Conservation (phyloP, 2,329 filamentous ascomycete species). For the Orbilia blumenaviensis region DNA sequence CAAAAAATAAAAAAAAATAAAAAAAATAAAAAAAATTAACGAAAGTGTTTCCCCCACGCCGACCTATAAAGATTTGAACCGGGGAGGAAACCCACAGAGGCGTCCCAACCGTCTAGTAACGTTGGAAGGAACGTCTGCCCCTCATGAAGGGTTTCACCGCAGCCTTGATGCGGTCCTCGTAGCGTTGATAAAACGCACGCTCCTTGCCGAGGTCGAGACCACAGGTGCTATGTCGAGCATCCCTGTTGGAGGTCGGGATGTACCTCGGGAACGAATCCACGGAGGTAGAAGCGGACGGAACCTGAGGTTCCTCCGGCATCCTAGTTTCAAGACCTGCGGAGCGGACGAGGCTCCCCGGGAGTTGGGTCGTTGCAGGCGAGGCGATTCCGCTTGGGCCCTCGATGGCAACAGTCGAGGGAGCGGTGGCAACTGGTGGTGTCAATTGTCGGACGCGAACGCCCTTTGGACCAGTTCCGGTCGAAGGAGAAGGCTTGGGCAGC, state of each 20-base stretch:
- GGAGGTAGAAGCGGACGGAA: constrained; percentile 27
- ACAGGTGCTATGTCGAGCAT: constrained; percentile 47
- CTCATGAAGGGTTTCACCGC: constrained; percentile 51
- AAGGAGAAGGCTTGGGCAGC: constrained; percentile 15
- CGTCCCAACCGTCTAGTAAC: constrained; percentile 6
- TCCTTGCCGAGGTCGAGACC: constrained; percentile 46
- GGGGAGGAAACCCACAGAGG: constrained; percentile 41
- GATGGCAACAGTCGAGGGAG: constrained; percentile 21
- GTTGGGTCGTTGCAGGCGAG: constrained; percentile 16
- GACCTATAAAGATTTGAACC: constrained; percentile 11
- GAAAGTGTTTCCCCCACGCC: constrained; percentile 30
- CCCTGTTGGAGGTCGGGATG: constrained; percentile 36
- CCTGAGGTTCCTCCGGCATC: constrained; percentile 26
- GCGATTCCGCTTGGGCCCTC: constrained; percentile 29
- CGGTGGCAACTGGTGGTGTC: constrained; percentile 32
- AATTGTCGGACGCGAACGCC: constrained; percentile 38
- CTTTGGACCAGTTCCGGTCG: constrained; percentile 31
- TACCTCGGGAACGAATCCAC: constrained; percentile 41
- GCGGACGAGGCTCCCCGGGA: constrained; percentile 32
- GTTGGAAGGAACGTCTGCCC: constrained; percentile 47
- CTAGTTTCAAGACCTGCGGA: constrained; percentile 23
- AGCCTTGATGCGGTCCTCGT: constrained; percentile 43
- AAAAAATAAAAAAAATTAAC: constrained; percentile 18
- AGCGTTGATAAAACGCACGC: constrained; percentile 47
- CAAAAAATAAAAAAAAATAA: constrained; percentile 16